Conservation (phyloP, 2,329 filamentous ascomycete genomes). For the Aspergillus chevalieri region DNA sequence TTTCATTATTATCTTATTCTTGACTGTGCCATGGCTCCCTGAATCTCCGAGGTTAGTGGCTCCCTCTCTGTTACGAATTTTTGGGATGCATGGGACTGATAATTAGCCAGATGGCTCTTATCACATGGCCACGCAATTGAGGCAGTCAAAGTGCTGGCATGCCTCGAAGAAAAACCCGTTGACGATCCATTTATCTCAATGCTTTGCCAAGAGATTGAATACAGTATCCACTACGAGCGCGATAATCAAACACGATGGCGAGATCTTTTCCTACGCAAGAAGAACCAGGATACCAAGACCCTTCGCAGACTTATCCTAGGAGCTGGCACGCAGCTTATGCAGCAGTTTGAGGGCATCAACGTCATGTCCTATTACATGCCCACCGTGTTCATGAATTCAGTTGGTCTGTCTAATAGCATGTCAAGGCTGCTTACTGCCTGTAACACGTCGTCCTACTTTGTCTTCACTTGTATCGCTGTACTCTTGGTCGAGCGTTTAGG, state of each 20-base stretch:
- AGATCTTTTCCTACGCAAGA: slow-evolving; percentile 37
- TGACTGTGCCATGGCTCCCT: slow-evolving; percentile 29
- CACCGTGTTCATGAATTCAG: slow-evolving; percentile 39
- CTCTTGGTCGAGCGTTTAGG: slow-evolving; percentile 46
- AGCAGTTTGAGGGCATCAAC: slow-evolving; percentile 34
- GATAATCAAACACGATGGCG: slow-evolving; percentile 46
- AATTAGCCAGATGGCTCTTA: too few species aligned
- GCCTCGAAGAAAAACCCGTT: slow-evolving; percentile 14
- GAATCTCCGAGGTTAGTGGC: slow-evolving; percentile 24
- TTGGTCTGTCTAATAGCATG: slow-evolving; percentile 29
- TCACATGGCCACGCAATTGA: slow-evolving; percentile 15
- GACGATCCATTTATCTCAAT: slow-evolving; percentile 41
- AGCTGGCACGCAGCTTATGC: slow-evolving; percentile 37
- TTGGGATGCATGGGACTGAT: too few species aligned
- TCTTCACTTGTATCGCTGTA: slow-evolving; percentile 38
- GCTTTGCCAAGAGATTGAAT: slow-evolving; percentile 41
- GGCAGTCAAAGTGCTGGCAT: slow-evolving; percentile 41
- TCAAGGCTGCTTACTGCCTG: slow-evolving; percentile 41
- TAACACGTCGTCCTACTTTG: slow-evolving; percentile 42
- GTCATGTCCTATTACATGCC: slow-evolving; percentile 34
- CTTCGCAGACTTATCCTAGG: slow-evolving; percentile 42
- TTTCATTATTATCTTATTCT: slow-evolving; percentile 21
- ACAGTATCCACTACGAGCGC: slow-evolving; percentile 44
- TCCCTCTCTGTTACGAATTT: slow-evolving; percentile 8
- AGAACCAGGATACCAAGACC: slow-evolving; percentile 25